Percentiles rank a stretch among this genome's conserved stretches.
Conservation (phyloP, 495 filamentous ascomycete species). For the Aspergillus biplanus region DNA sequence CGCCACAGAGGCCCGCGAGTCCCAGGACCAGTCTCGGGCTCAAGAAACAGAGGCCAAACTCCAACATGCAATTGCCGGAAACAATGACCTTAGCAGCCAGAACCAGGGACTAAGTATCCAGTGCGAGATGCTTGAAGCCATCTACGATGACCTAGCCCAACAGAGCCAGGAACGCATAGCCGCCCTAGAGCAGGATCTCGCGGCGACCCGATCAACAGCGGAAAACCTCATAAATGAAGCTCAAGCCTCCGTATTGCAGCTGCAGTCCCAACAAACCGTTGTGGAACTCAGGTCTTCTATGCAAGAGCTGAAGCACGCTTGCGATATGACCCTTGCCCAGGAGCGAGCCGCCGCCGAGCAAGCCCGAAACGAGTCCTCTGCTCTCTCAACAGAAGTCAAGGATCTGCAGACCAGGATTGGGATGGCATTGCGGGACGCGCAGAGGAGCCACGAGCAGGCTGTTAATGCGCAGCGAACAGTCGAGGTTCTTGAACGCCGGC, state of each 20-base stretch:
- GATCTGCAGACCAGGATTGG: slow-evolving; percentile 10
- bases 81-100: background rate
- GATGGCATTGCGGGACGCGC: slow-evolving; percentile 21
- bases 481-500: slow-evolving; percentile 15
- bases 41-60: background rate
- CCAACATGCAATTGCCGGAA: background rate
- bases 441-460: slow-evolving; percentile 15
- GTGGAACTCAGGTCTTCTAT: slow-evolving; percentile 7
- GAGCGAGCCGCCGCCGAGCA: background rate
- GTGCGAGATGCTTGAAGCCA: background rate
- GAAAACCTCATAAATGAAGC: background rate
- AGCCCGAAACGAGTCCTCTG: background rate
- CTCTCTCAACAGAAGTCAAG: slow-evolving; percentile 4
- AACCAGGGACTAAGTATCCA: background rate
- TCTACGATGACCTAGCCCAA: slow-evolving; percentile 4
- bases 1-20: background rate
- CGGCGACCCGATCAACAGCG: background rate
- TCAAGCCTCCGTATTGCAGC: background rate
- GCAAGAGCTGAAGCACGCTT: slow-evolving; percentile 14
- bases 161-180: slow-evolving; percentile 1
- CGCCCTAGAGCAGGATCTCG: slow-evolving; percentile 8
- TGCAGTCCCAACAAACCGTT: background rate
- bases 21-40: background rate
- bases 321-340: slow-evolving; percentile 13
- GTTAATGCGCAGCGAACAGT: background rate